These are phyloP conservation scores for Talaromyces pinophilus DNA, from an alignment of 2,329 filamentous ascomycete genomes.

Conservation along the genomic window DNA sequence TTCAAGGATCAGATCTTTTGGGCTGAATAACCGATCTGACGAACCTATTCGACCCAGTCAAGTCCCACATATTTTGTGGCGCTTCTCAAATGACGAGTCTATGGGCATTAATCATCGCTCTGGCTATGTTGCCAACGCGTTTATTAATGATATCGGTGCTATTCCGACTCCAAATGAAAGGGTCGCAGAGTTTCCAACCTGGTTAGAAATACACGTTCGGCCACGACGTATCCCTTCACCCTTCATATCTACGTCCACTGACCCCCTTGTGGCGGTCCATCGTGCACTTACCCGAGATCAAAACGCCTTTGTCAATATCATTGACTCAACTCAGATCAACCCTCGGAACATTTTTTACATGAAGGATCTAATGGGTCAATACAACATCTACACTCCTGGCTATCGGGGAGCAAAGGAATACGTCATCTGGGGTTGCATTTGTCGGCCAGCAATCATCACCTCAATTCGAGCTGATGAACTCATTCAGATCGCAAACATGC, in stretches of 20 bases:
- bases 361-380: slow-evolving; percentile 27
- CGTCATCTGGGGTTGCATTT: slow-evolving; percentile 38
- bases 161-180: slow-evolving; percentile 25
- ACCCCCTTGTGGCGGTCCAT: slow-evolving; percentile 36
- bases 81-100: slow-evolving; percentile 36
- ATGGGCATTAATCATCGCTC: slow-evolving; percentile 35
- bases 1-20: slow-evolving; percentile 20
- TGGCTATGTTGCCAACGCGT: slow-evolving; percentile 33
- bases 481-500: slow-evolving; percentile 23
- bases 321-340: slow-evolving; percentile 34
- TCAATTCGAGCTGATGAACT: slow-evolving; percentile 32
- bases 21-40: neutral
- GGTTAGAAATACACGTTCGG: slow-evolving; percentile 32
- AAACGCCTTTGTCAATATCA: slow-evolving; percentile 33
- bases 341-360: slow-evolving; percentile 32
- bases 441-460: slow-evolving; percentile 32
- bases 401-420: slow-evolving; percentile 38
- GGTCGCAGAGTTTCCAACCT: slow-evolving; percentile 25
- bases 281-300: slow-evolving; percentile 31
- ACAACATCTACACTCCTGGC: slow-evolving; percentile 25
- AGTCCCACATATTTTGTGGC: slow-evolving; percentile 36
- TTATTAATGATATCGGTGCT: slow-evolving; percentile 20
- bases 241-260: slow-evolving; percentile 37
- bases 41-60: neutral
- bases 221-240: slow-evolving; percentile 30